These are phyloP conservation scores for Gypsophila paniculata DNA, from an alignment of 179 eudicot species.

Conservation along the genomic window DNA sequence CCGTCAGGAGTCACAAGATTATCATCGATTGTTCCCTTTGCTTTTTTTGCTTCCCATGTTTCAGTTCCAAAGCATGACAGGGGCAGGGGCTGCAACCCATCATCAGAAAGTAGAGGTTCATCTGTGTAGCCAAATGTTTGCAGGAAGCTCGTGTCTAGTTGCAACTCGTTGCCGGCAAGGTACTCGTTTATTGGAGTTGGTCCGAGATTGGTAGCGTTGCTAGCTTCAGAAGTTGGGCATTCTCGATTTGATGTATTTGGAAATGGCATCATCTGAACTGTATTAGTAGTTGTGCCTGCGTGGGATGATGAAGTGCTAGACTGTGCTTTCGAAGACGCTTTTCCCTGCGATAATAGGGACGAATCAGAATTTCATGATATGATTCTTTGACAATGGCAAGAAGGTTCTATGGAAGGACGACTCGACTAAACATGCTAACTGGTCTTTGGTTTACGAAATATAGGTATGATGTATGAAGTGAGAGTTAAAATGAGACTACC, in stretches of 20 bases:
- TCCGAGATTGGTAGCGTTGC: conserved; percentile 20
- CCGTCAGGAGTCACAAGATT: conserved; percentile 38
- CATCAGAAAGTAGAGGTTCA: conserved; percentile 27
- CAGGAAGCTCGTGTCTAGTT: conserved; percentile 34
- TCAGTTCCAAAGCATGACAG: conserved; percentile 26
- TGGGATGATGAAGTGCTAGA: conserved; percentile 25
- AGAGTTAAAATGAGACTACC: no score
- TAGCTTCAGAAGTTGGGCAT: conserved; percentile 27
- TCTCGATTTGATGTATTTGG: conserved; percentile 18
- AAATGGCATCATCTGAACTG: conserved; percentile 25
- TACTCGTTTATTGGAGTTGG: conserved; percentile 7
- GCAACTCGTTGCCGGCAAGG: conserved; percentile 22
- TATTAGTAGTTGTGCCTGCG: conserved; percentile 10
- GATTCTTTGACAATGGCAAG: neutral
- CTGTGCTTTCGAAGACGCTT: conserved; percentile 26
- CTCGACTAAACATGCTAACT: no score
- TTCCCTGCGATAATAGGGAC: conserved; percentile 31
- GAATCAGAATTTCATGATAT: neutral
- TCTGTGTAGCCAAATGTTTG: conserved; percentile 30
- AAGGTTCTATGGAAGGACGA: no score
- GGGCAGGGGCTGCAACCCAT: conserved; percentile 25
- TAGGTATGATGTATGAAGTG: no score
- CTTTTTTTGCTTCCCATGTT: conserved; percentile 2
- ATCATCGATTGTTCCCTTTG: conserved; percentile 20
- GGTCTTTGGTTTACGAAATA: no score